A percentile compares a stretch with the other conserved stretches of the same genome.
These are phyloP conservation scores for Cerrena zonata DNA, from an alignment of 1,284 basidiomycete genomes.

Conservation along the genomic window DNA sequence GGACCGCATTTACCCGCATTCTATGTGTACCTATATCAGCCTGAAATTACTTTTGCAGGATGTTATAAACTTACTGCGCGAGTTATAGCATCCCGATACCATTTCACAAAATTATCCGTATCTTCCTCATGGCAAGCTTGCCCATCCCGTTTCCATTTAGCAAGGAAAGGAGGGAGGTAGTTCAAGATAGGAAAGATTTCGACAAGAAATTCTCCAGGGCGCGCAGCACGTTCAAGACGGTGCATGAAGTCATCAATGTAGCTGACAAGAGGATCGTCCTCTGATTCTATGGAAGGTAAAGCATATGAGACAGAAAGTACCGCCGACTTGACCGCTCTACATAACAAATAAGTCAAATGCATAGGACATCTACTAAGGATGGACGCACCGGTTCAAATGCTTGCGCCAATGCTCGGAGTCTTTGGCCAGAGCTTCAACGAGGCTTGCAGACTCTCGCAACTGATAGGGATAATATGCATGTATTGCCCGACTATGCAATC, in stretches of 20 bases:
- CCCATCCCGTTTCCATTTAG: constrained; percentile 23
- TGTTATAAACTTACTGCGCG: constrained; percentile 13
- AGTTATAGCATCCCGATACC: constrained; percentile 15
- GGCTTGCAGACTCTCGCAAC: neutral
- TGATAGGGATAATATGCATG: neutral
- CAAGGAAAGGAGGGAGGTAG: constrained; percentile 18
- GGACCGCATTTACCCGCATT: constrained; percentile 9
- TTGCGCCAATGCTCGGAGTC: neutral
- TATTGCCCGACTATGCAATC: constrained; percentile 7
- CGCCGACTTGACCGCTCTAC: constrained; percentile 14
- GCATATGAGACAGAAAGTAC: constrained; percentile 21
- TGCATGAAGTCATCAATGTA: constrained; percentile 16
- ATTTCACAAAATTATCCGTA: constrained; percentile 13
- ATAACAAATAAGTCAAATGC: neutral
- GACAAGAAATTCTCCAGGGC: constrained; percentile 23
- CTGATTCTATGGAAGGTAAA: constrained; percentile 13
- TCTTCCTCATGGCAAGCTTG: constrained; percentile 14
- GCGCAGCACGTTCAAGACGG: constrained; percentile 12
- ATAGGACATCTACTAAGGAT: too few species aligned
- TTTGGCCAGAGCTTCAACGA: constrained; percentile 2
- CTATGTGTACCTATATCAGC: constrained; percentile 30
- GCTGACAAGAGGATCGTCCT: constrained; percentile 16
- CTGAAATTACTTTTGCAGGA: constrained; percentile 35
- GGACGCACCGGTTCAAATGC: neutral
- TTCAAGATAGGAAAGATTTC: constrained; percentile 26